A percentile compares a stretch with the other conserved stretches of the same genome.
phyloP scores from a whole-genome alignment of 2,329 filamentous ascomycete genomes.

The Sclerotinia trifoliorum region DNA sequence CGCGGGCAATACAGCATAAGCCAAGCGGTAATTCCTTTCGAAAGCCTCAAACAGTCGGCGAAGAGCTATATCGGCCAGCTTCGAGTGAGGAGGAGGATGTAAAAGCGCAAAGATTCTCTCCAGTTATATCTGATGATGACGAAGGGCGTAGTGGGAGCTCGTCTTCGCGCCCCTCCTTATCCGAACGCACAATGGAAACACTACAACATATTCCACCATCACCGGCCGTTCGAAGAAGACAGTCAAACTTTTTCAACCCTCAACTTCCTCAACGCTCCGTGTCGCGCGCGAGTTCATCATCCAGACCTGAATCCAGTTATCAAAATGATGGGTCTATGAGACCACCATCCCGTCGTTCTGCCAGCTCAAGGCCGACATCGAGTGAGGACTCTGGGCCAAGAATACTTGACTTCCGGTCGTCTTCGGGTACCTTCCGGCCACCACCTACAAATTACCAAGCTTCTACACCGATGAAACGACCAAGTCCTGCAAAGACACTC shows the following conservation, averaged over 20 bases:
- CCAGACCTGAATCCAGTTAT: constrained; percentile 52
- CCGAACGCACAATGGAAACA: constrained; percentile 84
- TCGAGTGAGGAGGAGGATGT: constrained; percentile 25
- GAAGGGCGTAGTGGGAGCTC: constrained; percentile 4
- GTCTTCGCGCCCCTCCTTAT: constrained; percentile 56
- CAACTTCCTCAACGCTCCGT: constrained; percentile 59
- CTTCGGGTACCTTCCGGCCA: constrained; percentile 47
- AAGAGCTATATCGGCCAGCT: constrained; percentile 9
- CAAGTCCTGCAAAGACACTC: constrained; percentile 41
- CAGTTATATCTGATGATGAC: constrained; percentile 18
- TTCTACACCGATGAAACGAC: constrained; percentile 45
- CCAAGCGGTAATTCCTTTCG: constrained; percentile 30
- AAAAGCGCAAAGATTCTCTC: constrained; percentile 14
- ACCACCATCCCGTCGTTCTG: constrained; percentile 49
- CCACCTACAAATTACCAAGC: constrained; percentile 45
- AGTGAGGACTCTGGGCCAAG: constrained; percentile 47
- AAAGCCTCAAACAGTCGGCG: constrained; percentile 21
- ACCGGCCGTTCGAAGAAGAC: constrained; percentile 63
- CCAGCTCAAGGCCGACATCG: constrained; percentile 54
- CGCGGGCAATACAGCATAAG: constrained; percentile 25
- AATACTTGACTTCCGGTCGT: constrained; percentile 46
- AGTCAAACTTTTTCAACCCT: constrained; percentile 70
- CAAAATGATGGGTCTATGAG: constrained; percentile 57
- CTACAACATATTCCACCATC: constrained; percentile 76
- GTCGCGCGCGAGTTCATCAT: constrained; percentile 30